phyloP scores from a whole-genome alignment of 305 asterid genomes.

The Andrographis paniculata region DNA sequence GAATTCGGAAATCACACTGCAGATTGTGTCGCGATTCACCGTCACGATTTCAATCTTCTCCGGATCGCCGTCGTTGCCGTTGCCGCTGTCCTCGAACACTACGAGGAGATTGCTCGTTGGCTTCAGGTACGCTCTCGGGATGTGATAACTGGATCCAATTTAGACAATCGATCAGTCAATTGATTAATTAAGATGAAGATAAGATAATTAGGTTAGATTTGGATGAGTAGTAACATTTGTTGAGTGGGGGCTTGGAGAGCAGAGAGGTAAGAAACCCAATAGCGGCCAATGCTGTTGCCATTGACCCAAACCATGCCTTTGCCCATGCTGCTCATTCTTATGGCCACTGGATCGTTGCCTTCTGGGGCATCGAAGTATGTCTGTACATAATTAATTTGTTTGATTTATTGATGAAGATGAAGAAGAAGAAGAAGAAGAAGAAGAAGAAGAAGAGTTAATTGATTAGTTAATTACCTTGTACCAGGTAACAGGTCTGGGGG shows the following conservation, averaged over 20 bases:
- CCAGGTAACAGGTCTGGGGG: conserved; percentile 62
- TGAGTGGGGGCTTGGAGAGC: conserved; percentile 64
- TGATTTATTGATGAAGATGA: too few species aligned
- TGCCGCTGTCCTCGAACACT: conserved; percentile 74
- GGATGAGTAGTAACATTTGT: conserved; percentile 29
- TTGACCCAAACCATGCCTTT: conserved; percentile 94
- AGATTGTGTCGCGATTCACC: conserved; percentile 74
- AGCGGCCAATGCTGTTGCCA: conserved; percentile 74
- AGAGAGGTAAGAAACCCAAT: conserved; percentile 69
- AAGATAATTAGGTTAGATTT: neutral
- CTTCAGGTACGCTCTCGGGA: conserved; percentile 76
- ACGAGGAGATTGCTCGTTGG: conserved; percentile 45
- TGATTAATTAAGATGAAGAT: too few species aligned
- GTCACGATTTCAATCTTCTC: conserved; percentile 34
- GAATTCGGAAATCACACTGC: conserved; percentile 50
- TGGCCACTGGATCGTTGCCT: conserved; percentile 56
- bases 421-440: too few species aligned
- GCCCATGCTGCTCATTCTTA: conserved; percentile 57
- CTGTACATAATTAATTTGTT: too few species aligned
- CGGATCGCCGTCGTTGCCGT: conserved; percentile 63
- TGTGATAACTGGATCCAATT: too few species aligned
- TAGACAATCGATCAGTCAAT: too few species aligned
- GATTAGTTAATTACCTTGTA: conserved; percentile 51
- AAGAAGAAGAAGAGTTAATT: too few species aligned
- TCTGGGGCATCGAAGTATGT: conserved; percentile 71